Evolutionary conservation across 495 filamentous ascomycete genomes (phyloP), one percentile per base, ranked within the genome.

Genomic region (Neurospora sp.): DNA sequence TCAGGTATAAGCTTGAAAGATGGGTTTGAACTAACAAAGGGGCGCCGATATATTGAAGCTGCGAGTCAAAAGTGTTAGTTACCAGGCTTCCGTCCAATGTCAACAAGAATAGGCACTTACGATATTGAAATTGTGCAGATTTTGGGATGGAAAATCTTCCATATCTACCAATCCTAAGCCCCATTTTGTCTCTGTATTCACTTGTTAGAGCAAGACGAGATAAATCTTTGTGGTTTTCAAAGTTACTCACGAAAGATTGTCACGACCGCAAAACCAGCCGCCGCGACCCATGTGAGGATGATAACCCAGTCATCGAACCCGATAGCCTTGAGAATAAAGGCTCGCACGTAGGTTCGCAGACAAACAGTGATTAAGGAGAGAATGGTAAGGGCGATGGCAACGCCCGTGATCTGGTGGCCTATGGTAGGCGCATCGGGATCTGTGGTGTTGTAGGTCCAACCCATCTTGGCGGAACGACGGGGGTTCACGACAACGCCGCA

Each of bases 41-140:
- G 40, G 83, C 81, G 20, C 82, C 82, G 16, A 79, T 78, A 49
- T 82, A 85, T 78, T 84, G 82, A 7, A 83, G 73, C 82, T 83
- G 74, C 38, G n/a, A 14, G 6, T 18, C 2, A 14, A 27, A 7
- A 66, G 16, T 41, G 73, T 72, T 44, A 71, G 74, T 77, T 38
- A 35, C 54, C 27, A 74, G 44, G 16, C 38, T 74, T 46, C 12
- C 14, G 8, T 20, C 42, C 35, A 2, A 1, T 38, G 9, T 16
- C 46, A 14, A 12, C 66, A 49, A 40, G 9, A n/a, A 39, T 16
- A 31, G 27, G 9, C 6, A 74, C 75, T 75, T 76, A 84, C 83
- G 62, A 83, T 74, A 31, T 81, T 80, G 76, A 85, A 84, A 70
- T 81, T 79, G 42, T 75, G 78, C n/a, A 83, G 49, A 42, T 85